A percentile compares a stretch with the other conserved stretches of the same genome.
phyloP scores from a whole-genome alignment of 805 yeast genomes.

The Candida sanyiensis region DNA sequence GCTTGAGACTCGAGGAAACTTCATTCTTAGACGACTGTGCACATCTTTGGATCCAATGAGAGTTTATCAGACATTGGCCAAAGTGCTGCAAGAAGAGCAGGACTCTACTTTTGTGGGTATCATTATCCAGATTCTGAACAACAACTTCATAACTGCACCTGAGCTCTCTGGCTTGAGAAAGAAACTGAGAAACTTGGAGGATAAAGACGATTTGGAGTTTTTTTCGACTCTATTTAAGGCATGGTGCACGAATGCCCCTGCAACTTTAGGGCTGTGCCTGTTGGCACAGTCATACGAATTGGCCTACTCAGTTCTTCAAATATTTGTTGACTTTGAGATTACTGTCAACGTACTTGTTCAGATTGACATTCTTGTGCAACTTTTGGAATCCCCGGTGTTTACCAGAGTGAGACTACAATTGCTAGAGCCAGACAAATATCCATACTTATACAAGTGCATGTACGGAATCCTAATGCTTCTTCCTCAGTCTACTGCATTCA shows the following conservation, averaged over 20 bases:
- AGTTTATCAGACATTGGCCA: conserved; percentile 74
- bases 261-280: conserved; percentile 78
- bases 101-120: conserved; percentile 69
- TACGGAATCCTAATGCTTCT: conserved; percentile 90
- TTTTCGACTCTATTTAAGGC: conserved; percentile 76
- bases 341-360: conserved; percentile 77
- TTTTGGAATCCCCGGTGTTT: conserved; percentile 89
- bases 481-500: conserved; percentile 90
- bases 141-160: conserved; percentile 78
- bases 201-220: conserved; percentile 55
- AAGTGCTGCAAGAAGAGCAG: conserved; percentile 54
- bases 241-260: conserved; percentile 90
- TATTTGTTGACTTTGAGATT: conserved; percentile 77
- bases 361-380: conserved; percentile 81
- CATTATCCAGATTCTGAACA: conserved; percentile 82
- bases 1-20: conserved; percentile 69
- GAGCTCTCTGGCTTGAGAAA: conserved; percentile 69
- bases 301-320: conserved; percentile 75
- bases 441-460: conserved; percentile 76
- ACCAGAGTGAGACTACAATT: conserved; percentile 80
- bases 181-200: conserved; percentile 58
- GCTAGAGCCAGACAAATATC: conserved; percentile 79
- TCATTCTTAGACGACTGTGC: conserved; percentile 79
- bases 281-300: conserved; percentile 84
- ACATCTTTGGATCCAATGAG: conserved; percentile 75